A percentile compares a stretch with the other conserved stretches of the same genome.
phyloP scores from a whole-genome alignment of 768 basidiomycete genomes.

The Hydnomerulius pinastri region DNA sequence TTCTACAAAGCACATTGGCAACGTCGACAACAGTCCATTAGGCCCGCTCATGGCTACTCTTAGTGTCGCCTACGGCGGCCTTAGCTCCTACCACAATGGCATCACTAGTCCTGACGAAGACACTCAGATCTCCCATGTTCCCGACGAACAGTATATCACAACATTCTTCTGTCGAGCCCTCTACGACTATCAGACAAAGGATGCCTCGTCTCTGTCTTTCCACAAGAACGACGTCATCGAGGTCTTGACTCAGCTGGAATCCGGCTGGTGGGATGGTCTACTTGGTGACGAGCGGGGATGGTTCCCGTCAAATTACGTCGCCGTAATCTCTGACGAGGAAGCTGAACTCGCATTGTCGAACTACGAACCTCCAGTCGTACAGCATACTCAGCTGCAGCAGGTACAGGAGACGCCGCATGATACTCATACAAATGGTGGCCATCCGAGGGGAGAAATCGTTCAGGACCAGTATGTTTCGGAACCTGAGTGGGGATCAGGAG shows the following conservation, averaged over 20 bases:
- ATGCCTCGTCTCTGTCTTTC: conserved; percentile 89
- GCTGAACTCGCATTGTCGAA: conserved; percentile 63
- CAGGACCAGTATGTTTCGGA: conserved; percentile 40
- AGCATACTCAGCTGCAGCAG: conserved; percentile 16
- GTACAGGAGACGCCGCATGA: conserved; percentile 12
- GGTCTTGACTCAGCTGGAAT: conserved; percentile 86
- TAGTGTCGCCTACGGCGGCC: conserved; percentile 21
- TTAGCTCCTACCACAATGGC: conserved; percentile 19
- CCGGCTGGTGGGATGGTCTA: conserved; percentile 99
- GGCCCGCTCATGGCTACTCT: conserved; percentile 26
- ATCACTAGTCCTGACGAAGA: conserved; percentile 28
- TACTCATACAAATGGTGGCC: conserved; percentile 12
- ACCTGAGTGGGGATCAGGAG: conserved; percentile 44
- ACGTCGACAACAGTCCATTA: not conserved
- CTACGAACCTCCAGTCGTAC: conserved; percentile 14
- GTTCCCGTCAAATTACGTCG: conserved; percentile 97
- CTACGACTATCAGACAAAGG: conserved; percentile 89
- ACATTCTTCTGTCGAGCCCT: conserved; percentile 89
- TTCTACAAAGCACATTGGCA: conserved; percentile 1
- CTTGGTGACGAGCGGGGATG: conserved; percentile 89
- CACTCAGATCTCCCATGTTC: conserved; percentile 19
- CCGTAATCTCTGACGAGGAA: conserved; percentile 75
- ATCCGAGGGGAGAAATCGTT: conserved; percentile 11
- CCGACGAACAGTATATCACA: conserved; percentile 60
- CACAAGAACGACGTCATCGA: conserved; percentile 87